These are phyloP conservation scores for Rhizoctonia solani DNA, from an alignment of 1,284 basidiomycete genomes.

Conservation along the genomic window DNA sequence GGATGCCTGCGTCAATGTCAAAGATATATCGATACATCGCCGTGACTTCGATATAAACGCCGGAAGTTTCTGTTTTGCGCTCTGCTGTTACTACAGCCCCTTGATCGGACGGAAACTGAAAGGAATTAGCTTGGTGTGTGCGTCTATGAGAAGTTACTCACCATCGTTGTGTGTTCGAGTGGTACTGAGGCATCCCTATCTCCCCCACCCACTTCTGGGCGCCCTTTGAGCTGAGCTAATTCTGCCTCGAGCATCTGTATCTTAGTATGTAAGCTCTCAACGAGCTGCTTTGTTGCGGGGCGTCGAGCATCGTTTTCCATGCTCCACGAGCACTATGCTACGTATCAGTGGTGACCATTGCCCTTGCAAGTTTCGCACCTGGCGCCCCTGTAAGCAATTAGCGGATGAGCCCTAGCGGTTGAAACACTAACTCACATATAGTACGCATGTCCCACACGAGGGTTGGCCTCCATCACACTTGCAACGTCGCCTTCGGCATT, in stretches of 20 bases:
- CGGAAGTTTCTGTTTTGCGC: too few species aligned
- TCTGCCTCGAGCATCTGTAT: constrained; percentile 19
- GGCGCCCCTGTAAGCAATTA: constrained; percentile 6
- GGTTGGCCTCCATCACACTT: constrained; percentile 23
- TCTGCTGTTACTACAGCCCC: too few species aligned
- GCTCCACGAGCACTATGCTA: constrained; percentile 16
- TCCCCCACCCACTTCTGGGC: not conserved
- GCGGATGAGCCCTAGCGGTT: not conserved
- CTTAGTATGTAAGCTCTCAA: constrained; percentile 17
- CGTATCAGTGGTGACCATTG: not conserved
- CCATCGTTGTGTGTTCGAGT: not conserved
- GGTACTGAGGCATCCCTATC: not conserved
- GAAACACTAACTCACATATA: not conserved
- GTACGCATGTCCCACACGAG: constrained; percentile 6
- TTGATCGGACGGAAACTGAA: not conserved
- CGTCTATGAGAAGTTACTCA: not conserved
- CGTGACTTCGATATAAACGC: not conserved
- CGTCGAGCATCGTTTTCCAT: constrained; percentile 18
- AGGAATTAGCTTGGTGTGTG: not conserved
- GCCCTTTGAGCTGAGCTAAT: not conserved
- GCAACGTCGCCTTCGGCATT: constrained; percentile 16
- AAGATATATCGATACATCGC: constrained; percentile 28
- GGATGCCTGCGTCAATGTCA: not conserved
- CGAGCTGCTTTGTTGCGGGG: constrained; percentile 24
- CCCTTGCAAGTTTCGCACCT: not conserved